Percentiles rank a stretch among this genome's conserved stretches.
phyloP scores from a whole-genome alignment of 192 early-diverging fungal species.

The Umbelopsis sp. region DNA sequence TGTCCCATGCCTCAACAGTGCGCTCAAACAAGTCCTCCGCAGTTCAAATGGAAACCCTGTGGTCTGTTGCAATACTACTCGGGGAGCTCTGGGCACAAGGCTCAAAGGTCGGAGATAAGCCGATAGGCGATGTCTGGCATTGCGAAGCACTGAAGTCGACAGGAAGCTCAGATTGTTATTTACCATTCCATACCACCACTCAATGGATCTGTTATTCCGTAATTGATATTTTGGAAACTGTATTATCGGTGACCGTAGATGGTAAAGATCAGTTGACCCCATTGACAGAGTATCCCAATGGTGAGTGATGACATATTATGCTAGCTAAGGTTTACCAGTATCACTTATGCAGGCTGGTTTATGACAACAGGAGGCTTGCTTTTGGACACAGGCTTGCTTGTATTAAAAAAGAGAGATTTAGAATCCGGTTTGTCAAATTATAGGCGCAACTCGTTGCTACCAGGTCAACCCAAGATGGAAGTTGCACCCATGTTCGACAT shows the following conservation, averaged over 20 bases:
- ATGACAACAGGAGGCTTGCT: slow-evolving; percentile 70
- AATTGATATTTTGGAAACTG: slow-evolving; percentile 75
- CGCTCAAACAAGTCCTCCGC: slow-evolving; percentile 36
- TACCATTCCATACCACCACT: slow-evolving; percentile 89
- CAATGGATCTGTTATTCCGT: slow-evolving; percentile 96
- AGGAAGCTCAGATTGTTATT: slow-evolving; percentile 47
- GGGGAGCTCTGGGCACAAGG: slow-evolving; percentile 77
- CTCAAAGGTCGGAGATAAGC: not conserved
- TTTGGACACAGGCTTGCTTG: slow-evolving; percentile 83
- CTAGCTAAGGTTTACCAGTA: not conserved
- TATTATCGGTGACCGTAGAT: slow-evolving; percentile 50
- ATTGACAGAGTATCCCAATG: slow-evolving; percentile 83
- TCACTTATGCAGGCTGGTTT: not conserved
- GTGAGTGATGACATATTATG: slow-evolving; percentile 31
- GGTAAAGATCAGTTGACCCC: slow-evolving; percentile 80
- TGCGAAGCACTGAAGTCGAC: slow-evolving; percentile 31
- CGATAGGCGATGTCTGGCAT: slow-evolving; percentile 41
- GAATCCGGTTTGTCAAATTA: slow-evolving; percentile 63
- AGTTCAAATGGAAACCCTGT: slow-evolving; percentile 72
- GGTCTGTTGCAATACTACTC: slow-evolving; percentile 81
- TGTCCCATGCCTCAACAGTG: slow-evolving; percentile 57
- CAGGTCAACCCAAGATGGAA: slow-evolving; percentile 44
- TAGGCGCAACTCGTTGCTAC: slow-evolving; percentile 41
- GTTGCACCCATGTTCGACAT: slow-evolving; percentile 74
- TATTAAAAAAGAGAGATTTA: slow-evolving; percentile 51